phyloP scores from a whole-genome alignment of 73 alveolate genomes.

The Tetrahymena malaccensis region DNA sequence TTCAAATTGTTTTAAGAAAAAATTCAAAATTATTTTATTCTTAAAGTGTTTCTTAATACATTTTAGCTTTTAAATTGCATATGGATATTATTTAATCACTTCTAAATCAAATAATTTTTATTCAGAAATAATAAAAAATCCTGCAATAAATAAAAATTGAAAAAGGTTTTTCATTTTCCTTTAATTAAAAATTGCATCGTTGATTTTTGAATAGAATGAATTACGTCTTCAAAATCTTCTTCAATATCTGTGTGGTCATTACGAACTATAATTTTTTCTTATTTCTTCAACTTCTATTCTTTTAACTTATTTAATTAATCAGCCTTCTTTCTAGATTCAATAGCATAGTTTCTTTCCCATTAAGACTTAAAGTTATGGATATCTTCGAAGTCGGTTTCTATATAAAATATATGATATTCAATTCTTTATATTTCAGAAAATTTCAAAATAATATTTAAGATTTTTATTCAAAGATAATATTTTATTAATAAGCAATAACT shows the following conservation, averaged over 20 bases:
- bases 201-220: background rate
- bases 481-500: background rate
- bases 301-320: background rate
- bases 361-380: background rate
- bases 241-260: background rate
- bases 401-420: background rate
- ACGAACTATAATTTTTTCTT: background rate
- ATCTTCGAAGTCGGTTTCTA: background rate
- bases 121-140: too few species aligned
- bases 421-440: background rate
- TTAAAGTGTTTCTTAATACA: too few species aligned
- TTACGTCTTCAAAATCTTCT: background rate
- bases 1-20: too few species aligned
- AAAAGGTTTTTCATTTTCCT: background rate
- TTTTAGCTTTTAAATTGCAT: too few species aligned
- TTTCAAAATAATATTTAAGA: background rate
- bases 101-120: too few species aligned
- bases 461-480: background rate
- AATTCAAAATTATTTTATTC: too few species aligned
- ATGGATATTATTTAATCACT: too few species aligned
- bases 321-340: background rate
- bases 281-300: background rate
- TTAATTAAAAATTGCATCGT: too few species aligned
- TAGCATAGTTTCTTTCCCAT: background rate
- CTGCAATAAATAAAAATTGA: background rate